A percentile compares a stretch with the other conserved stretches of the same genome.
These are phyloP conservation scores for Obba rivulosa DNA, from an alignment of 768 basidiomycete species.

Conservation along the genomic window DNA sequence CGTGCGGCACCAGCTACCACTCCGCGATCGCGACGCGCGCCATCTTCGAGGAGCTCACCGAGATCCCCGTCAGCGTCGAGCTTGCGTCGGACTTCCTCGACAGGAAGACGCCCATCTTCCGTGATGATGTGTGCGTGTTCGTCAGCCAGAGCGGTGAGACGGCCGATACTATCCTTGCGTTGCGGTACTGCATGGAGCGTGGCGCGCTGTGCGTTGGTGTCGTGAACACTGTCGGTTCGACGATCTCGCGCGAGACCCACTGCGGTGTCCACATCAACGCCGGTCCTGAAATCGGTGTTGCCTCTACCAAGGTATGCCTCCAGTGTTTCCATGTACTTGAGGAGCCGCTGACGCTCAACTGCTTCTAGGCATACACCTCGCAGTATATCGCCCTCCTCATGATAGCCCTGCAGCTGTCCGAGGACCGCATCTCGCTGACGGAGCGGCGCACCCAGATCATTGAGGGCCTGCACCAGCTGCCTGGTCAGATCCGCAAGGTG, in stretches of 20 bases:
- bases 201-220: constrained; percentile 96
- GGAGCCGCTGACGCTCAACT: background rate
- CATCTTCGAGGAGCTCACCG: constrained; percentile 98
- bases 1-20: constrained; percentile 99
- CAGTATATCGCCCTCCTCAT: constrained; percentile 98
- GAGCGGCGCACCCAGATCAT: constrained; percentile 92
- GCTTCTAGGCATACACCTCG: constrained; percentile 84
- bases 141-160: constrained; percentile 98
- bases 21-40: constrained; percentile 94
- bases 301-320: constrained; percentile 81
- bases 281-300: constrained; percentile 98
- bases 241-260: constrained; percentile 96
- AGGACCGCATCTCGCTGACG: constrained; percentile 92
- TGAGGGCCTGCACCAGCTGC: constrained; percentile 85
- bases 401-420: constrained; percentile 97
- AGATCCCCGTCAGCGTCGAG: constrained; percentile 96
- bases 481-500: constrained; percentile 82
- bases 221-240: constrained; percentile 98
- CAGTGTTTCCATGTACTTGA: background rate
- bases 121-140: constrained; percentile 96
- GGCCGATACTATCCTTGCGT: constrained; percentile 93
- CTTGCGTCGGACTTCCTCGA: constrained; percentile 98
- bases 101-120: constrained; percentile 98
- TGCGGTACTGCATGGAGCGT: constrained; percentile 95
- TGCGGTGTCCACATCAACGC: constrained; percentile 99